Percentiles rank a stretch among this genome's conserved stretches.
These are phyloP conservation scores for Botrytis fragariae DNA, from an alignment of 2,329 filamentous ascomycete species.

Conservation along the genomic window DNA sequence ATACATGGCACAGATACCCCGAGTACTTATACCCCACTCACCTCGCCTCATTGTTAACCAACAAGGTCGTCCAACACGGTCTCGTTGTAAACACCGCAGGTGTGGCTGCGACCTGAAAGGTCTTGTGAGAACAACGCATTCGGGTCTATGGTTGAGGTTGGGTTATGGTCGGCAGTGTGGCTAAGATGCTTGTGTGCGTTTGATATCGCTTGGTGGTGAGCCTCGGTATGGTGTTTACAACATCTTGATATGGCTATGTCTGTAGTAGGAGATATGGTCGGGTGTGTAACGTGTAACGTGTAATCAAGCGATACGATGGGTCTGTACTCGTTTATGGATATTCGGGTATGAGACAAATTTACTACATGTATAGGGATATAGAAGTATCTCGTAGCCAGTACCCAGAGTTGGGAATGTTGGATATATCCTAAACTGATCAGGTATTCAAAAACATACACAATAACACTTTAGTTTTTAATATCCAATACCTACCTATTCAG, in stretches of 20 bases:
- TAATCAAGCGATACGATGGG: neutral
- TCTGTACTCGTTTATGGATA: neutral
- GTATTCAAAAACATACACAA: neutral
- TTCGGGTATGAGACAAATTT: no score
- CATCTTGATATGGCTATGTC: neutral
- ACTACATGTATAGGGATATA: neutral
- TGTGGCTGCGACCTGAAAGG: accelerated
- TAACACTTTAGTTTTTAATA: neutral
- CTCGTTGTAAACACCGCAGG: neutral
- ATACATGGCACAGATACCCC: no score
- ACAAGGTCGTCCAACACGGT: neutral
- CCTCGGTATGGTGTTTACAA: neutral
- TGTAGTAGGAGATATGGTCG: neutral
- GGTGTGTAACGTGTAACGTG: neutral
- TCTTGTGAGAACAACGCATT: neutral
- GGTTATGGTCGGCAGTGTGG: accelerated
- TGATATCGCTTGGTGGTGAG: neutral
- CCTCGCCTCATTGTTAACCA: neutral
- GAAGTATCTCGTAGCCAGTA: neutral
- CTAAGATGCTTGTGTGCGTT: neutral
- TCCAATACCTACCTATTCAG: neutral
- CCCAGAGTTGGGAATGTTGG: neutral
- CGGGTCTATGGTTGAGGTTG: no score
- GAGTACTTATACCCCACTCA: neutral
- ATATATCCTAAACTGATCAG: neutral